Conservation (phyloP, 176 grass and related monocot genomes). For the Melocanna baccifera region DNA sequence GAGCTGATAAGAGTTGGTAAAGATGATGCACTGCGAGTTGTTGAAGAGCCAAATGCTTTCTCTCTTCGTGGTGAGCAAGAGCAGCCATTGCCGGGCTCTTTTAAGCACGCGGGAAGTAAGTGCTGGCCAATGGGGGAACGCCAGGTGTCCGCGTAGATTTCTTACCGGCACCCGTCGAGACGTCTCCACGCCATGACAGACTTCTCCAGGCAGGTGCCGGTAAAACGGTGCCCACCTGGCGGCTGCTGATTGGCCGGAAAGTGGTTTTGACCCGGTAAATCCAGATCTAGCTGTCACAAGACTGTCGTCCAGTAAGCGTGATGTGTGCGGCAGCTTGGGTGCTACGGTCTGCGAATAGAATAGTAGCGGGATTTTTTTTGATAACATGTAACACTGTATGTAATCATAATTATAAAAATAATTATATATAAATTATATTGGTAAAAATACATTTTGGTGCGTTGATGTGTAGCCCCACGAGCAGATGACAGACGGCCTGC, state of each 20-base stretch:
- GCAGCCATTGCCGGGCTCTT: slow-evolving; percentile 38
- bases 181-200: not conserved
- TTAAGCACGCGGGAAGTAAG: slow-evolving; percentile 31
- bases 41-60: not conserved
- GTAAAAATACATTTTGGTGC: too few relatives aligned
- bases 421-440: too few relatives aligned
- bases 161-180: slow-evolving; percentile 33
- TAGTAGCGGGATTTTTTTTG: too few relatives aligned
- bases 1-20: not conserved
- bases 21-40: slow-evolving; percentile 3
- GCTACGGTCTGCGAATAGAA: not conserved
- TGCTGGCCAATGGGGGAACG: not conserved
- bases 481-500: too few relatives aligned
- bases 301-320: not conserved
- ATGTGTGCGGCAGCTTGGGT: slow-evolving; percentile 16
- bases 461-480: too few relatives aligned
- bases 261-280: slow-evolving; percentile 42
- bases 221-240: slow-evolving; percentile 27
- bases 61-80: slow-evolving; percentile 24
- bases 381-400: too few relatives aligned
- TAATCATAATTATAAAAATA: too few relatives aligned
- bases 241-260: not conserved
- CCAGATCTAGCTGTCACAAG: slow-evolving; percentile 35
- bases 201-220: slow-evolving; percentile 43
- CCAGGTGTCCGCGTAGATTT: slow-evolving; percentile 2